Percentiles rank a stretch among this genome's conserved stretches.
phyloP scores from a whole-genome alignment of 495 filamentous ascomycete species.

The Neurospora sp. region DNA sequence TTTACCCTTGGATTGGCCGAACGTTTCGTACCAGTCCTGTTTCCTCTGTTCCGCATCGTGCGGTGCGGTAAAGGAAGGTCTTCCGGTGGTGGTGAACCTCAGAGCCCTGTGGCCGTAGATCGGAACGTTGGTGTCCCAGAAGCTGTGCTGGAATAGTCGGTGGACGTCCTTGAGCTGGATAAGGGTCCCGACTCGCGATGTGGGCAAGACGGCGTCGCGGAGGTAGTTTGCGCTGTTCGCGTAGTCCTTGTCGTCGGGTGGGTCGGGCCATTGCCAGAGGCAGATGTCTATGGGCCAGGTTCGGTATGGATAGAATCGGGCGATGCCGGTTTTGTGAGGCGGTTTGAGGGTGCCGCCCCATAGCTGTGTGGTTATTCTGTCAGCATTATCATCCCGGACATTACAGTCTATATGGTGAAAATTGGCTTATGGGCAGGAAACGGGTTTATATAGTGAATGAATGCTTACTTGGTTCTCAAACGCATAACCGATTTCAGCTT shows the following conservation, averaged over 20 bases:
- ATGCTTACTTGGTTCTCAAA: conserved; percentile 14
- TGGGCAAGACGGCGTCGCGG: background rate
- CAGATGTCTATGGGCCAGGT: background rate
- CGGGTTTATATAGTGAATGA: background rate
- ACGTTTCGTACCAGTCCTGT: background rate
- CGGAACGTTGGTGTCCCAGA: background rate
- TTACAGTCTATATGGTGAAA: background rate
- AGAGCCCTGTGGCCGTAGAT: background rate
- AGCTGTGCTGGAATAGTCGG: background rate
- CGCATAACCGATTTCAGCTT: conserved; percentile 15
- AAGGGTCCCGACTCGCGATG: background rate
- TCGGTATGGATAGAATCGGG: background rate
- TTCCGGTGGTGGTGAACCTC: background rate
- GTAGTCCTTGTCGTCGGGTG: background rate
- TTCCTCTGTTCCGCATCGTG: background rate
- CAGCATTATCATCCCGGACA: conserved; percentile 1
- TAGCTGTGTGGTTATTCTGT: background rate
- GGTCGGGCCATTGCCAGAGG: background rate
- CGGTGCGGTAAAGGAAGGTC: background rate
- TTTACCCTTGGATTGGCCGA: background rate
- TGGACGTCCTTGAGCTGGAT: background rate
- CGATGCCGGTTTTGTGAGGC: background rate
- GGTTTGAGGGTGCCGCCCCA: background rate
- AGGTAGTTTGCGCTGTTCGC: background rate
- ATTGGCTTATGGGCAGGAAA: background rate